Evolutionary conservation across 129 eudicot species (phyloP).

Genomic region (Calendula officinalis): DNA sequence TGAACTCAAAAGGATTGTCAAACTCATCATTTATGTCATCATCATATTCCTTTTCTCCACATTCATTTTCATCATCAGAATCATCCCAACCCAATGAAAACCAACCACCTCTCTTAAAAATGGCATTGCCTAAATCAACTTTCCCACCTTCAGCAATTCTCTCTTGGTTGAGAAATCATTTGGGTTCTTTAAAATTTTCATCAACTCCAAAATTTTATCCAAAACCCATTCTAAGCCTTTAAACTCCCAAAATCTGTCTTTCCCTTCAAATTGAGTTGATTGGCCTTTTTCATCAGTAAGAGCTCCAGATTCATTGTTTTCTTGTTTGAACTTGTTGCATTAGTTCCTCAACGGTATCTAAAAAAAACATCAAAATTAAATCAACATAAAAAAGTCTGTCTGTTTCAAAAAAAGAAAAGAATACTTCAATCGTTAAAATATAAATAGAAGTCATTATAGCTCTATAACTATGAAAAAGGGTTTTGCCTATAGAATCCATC

Average conservation of each 20-base stretch:
- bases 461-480: slow-evolving; percentile 1
- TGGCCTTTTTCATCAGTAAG: slow-evolving; percentile 78
- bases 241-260: too few species aligned
- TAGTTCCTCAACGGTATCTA: slow-evolving; percentile 74
- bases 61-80: slow-evolving; percentile 28
- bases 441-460: background rate
- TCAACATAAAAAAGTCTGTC: slow-evolving; percentile 3
- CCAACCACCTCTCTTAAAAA: slow-evolving; percentile 75
- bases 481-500: background rate
- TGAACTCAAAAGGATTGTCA: slow-evolving; percentile 8
- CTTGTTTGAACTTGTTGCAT: slow-evolving; percentile 84
- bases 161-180: slow-evolving; percentile 56
- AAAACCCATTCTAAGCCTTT: slow-evolving; percentile 42
- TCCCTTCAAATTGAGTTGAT: slow-evolving; percentile 58
- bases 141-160: slow-evolving; percentile 63
- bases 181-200: slow-evolving; percentile 68
- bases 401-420: background rate
- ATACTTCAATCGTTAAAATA: background rate
- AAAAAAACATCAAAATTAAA: slow-evolving; percentile 11
- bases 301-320: slow-evolving; percentile 81
- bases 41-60: slow-evolving; percentile 22
- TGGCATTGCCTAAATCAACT: slow-evolving; percentile 63
- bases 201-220: slow-evolving; percentile 71
- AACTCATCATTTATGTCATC: slow-evolving; percentile 23
- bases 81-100: slow-evolving; percentile 73